These are phyloP conservation scores for Pythium coloratum DNA, from an alignment of 352 stramenopile genomes.

Conservation along the genomic window DNA sequence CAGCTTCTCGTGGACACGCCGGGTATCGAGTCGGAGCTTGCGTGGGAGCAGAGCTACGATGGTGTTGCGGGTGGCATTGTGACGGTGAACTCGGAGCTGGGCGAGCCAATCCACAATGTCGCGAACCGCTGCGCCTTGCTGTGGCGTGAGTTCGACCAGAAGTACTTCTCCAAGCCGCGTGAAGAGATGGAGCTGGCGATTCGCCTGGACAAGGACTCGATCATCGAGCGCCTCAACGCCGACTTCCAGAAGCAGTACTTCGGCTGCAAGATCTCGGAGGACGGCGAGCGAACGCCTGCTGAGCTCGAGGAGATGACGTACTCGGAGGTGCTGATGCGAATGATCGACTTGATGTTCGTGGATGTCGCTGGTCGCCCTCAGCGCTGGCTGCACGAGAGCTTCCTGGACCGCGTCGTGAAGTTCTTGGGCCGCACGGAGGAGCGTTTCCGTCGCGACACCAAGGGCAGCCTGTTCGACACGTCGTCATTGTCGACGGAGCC, in stretches of 20 bases:
- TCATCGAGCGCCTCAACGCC: conserved; percentile 77
- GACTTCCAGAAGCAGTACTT: conserved; percentile 92
- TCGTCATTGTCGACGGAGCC: conserved; percentile 46
- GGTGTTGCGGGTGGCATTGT: conserved; percentile 65
- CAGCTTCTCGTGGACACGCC: conserved; percentile 78
- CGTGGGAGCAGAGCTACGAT: conserved; percentile 84
- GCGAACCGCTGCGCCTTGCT: conserved; percentile 71
- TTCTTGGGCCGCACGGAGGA: conserved; percentile 74
- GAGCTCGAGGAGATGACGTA: conserved; percentile 90
- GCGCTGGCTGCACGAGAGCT: conserved; percentile 80
- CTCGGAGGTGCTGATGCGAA: conserved; percentile 63
- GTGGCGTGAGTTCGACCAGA: conserved; percentile 85
- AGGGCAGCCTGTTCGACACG: conserved; percentile 40
- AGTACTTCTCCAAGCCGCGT: conserved; percentile 80
- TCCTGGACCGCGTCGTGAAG: conserved; percentile 61
- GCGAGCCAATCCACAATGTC: conserved; percentile 86
- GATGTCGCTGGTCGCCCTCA: conserved; percentile 44
- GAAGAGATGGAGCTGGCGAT: conserved; percentile 72
- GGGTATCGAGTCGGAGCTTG: conserved; percentile 66
- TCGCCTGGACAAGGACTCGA: conserved; percentile 67
- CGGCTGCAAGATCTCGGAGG: conserved; percentile 52
- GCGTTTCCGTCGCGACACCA: conserved; percentile 50
- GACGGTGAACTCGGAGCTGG: conserved; percentile 83
- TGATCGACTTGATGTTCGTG: conserved; percentile 84
- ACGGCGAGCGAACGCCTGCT: conserved; percentile 35